Evolutionary conservation across 331 rosid species (phyloP).

Genomic region (Quercus lobata): DNA sequence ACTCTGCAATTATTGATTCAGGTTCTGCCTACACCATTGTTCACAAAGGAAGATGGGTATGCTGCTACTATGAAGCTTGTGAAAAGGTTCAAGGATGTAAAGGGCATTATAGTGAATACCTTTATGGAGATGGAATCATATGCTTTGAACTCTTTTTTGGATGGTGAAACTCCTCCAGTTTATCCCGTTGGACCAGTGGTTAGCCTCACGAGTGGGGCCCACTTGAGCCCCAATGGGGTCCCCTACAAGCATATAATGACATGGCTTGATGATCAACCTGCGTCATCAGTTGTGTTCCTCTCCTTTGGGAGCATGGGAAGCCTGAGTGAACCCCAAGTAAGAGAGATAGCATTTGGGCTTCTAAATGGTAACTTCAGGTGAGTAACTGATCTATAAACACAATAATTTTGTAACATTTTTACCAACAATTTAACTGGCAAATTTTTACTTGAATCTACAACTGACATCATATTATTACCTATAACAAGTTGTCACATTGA

Average conservation of each 20-base stretch:
- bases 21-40: conserved; percentile 31
- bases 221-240: neutral
- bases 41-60: conserved; percentile 8
- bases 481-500: no score
- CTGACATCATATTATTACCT: no score
- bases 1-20: no score
- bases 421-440: no score
- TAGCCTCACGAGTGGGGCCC: neutral
- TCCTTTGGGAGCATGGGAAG: conserved; percentile 13
- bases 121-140: conserved; percentile 46
- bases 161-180: conserved; percentile 25
- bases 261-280: conserved; percentile 23
- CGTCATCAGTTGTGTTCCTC: neutral
- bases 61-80: conserved; percentile 12
- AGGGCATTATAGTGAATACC: conserved; percentile 54
- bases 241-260: neutral
- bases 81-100: conserved; percentile 19
- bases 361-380: neutral
- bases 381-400: no score
- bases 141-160: conserved; percentile 27
- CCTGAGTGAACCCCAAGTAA: neutral
- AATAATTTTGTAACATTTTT: no score
- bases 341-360: neutral
- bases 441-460: no score
- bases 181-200: conserved; percentile 44